phyloP scores from a whole-genome alignment of 768 basidiomycete species.

The Auricularia sp. region DNA sequence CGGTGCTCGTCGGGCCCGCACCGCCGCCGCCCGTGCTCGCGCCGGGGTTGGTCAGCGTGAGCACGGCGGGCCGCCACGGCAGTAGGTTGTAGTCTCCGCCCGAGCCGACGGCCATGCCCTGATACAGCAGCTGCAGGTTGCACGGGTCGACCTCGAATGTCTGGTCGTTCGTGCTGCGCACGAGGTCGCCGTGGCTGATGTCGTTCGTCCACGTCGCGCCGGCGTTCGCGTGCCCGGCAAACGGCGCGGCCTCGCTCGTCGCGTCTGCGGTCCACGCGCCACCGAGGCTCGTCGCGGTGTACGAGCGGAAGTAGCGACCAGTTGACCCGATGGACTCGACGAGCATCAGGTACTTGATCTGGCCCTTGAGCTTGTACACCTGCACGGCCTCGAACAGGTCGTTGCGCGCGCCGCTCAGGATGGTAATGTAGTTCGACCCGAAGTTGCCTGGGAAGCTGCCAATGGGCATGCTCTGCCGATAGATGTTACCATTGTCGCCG shows the following conservation, averaged over 20 bases:
- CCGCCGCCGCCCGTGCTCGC: not conserved
- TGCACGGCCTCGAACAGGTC: not conserved
- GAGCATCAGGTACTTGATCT: not conserved
- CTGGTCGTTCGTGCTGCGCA: not conserved
- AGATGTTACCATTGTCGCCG: conserved; percentile 11
- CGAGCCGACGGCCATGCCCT: not conserved
- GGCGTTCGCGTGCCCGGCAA: conserved; percentile 2
- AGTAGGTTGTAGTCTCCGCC: not conserved
- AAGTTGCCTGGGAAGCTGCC: conserved; percentile 7
- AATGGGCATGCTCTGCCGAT: conserved; percentile 11
- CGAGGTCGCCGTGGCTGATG: not conserved
- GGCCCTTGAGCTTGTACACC: not conserved
- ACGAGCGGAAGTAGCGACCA: not conserved
- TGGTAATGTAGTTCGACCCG: not conserved
- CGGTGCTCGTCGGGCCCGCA: not conserved
- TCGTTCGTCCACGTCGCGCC: conserved; percentile 6
- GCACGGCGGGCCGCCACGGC: conserved; percentile 10
- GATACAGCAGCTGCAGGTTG: conserved; percentile 3
- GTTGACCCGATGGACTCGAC: not conserved
- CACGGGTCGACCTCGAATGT: not conserved
- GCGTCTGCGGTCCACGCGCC: conserved; percentile 9
- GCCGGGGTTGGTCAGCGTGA: conserved; percentile 15
- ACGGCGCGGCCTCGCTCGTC: conserved; percentile 3
- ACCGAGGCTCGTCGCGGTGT: conserved; percentile 7
- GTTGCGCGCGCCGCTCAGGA: not conserved